Conservation (phyloP, 2,329 filamentous ascomycete species). For the Coniella lustricola region DNA sequence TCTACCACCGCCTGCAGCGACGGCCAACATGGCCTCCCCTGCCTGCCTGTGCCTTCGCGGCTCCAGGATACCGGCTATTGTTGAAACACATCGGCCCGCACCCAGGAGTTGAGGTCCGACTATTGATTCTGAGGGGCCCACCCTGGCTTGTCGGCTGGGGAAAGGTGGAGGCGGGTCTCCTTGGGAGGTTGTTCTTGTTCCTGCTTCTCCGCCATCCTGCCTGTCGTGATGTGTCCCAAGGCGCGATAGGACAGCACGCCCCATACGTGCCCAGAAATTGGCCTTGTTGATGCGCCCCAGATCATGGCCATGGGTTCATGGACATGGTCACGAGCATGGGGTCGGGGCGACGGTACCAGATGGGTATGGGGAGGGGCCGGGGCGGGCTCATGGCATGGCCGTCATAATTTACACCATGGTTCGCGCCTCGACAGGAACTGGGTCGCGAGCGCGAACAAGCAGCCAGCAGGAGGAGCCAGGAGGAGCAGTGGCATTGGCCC, state of each 20-base stretch:
- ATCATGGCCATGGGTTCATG: neutral
- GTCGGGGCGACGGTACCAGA: too few species aligned
- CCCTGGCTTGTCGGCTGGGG: constrained; percentile 3
- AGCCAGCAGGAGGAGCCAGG: too few species aligned
- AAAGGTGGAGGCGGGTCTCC: constrained; percentile 13
- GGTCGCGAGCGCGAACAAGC: too few species aligned
- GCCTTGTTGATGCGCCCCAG: neutral
- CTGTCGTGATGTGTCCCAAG: neutral
- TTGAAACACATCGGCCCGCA: constrained; percentile 14
- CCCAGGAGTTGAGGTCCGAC: constrained; percentile 9
- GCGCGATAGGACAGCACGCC: neutral
- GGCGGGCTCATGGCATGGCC: too few species aligned
- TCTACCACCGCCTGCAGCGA: neutral
- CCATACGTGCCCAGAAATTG: constrained; percentile 3
- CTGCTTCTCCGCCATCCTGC: neutral
- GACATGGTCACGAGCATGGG: too few species aligned
- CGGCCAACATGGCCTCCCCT: constrained; percentile 2
- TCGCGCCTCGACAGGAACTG: too few species aligned
- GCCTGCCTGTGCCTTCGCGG: constrained; percentile 1
- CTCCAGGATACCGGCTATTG: constrained; percentile 10
- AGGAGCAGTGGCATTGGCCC: too few species aligned
- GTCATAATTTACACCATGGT: too few species aligned
- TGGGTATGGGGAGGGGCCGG: too few species aligned
- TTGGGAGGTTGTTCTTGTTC: constrained; percentile 1
- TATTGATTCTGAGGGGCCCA: neutral